Evolutionary conservation across 345 rosid species (phyloP).

Genomic region (Bruguiera gymnorhiza): DNA sequence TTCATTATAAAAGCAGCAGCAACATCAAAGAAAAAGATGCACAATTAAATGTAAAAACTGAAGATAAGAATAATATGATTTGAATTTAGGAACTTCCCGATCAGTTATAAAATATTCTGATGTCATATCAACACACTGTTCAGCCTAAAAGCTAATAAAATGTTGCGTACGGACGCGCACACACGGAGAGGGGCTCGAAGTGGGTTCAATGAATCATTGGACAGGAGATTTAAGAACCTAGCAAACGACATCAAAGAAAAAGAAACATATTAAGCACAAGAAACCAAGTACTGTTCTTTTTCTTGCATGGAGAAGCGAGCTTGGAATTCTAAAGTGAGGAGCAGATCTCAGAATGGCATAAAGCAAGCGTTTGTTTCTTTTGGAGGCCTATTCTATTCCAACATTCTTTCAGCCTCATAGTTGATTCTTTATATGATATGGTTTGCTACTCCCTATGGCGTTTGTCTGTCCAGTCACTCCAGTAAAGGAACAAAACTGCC

Average conservation of each 20-base stretch:
- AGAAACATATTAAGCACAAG: slow-evolving; percentile 46
- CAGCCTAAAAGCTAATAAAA: slow-evolving; percentile 18
- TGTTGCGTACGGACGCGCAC: not conserved
- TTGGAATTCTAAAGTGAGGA: slow-evolving; percentile 49
- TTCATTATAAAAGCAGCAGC: slow-evolving; percentile 17
- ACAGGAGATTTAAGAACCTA: slow-evolving; percentile 30
- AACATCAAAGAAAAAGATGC: slow-evolving; percentile 22
- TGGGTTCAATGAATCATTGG: slow-evolving; percentile 34
- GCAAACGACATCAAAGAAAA: slow-evolving; percentile 32
- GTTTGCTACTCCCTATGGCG: not conserved
- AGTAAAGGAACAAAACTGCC: slow-evolving; percentile 23
- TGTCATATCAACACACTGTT: not conserved
- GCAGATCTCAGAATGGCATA: slow-evolving; percentile 33
- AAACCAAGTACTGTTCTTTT: slow-evolving; percentile 42
- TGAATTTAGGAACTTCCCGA: too few species aligned
- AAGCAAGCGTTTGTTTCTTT: slow-evolving; percentile 40
- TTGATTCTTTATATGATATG: slow-evolving; percentile 25
- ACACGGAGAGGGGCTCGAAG: slow-evolving; percentile 4
- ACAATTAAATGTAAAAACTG: too few species aligned
- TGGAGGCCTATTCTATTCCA: slow-evolving; percentile 14
- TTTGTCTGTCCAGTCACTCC: slow-evolving; percentile 18
- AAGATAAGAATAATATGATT: too few species aligned
- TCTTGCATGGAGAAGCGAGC: slow-evolving; percentile 46
- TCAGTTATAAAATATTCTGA: too few species aligned
- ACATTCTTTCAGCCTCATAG: slow-evolving; percentile 15